Percentiles rank a stretch among this genome's conserved stretches.
Evolutionary conservation across 768 basidiomycete species (phyloP).

Genomic region (Roridomyces roridus): DNA sequence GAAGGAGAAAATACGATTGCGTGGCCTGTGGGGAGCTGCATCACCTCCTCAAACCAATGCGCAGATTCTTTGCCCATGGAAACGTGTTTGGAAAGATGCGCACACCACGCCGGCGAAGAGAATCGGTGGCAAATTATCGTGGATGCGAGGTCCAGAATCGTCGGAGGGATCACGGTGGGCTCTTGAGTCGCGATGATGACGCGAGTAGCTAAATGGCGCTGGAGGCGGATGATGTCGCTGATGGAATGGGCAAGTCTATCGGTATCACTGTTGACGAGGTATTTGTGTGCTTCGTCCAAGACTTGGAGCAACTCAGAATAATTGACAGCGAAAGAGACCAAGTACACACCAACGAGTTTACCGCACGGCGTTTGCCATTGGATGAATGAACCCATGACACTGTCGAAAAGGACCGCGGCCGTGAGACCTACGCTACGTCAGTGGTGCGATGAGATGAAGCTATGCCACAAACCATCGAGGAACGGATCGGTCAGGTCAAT

Average conservation of each 20-base stretch:
- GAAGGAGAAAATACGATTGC: constrained; percentile 22
- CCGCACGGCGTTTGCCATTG: constrained; percentile 20
- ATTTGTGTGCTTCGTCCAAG: constrained; percentile 63
- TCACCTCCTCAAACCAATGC: constrained; percentile 19
- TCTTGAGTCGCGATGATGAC: constrained; percentile 63
- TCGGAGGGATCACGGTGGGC: constrained; percentile 60
- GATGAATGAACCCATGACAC: constrained; percentile 34
- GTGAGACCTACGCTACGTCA: constrained; percentile 7
- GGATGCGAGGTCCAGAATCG: constrained; percentile 55
- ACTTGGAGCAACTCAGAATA: constrained; percentile 28
- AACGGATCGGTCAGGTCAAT: constrained; percentile 61
- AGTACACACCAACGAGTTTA: constrained; percentile 22
- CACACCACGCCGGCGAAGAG: constrained; percentile 62
- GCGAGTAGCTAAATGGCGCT: constrained; percentile 58
- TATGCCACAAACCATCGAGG: constrained; percentile 46
- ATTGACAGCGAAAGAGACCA: not conserved
- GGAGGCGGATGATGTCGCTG: constrained; percentile 54
- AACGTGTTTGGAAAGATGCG: constrained; percentile 55
- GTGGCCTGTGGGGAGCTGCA: constrained; percentile 21
- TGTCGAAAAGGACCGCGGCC: constrained; percentile 48
- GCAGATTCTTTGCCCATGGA: constrained; percentile 38
- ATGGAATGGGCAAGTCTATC: constrained; percentile 52
- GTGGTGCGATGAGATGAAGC: not conserved
- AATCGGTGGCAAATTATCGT: constrained; percentile 57
- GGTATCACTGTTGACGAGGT: constrained; percentile 42